Percentiles rank a stretch among this genome's conserved stretches.
Conservation (phyloP, 768 basidiomycete species). For the Lactifluus rugatus region DNA sequence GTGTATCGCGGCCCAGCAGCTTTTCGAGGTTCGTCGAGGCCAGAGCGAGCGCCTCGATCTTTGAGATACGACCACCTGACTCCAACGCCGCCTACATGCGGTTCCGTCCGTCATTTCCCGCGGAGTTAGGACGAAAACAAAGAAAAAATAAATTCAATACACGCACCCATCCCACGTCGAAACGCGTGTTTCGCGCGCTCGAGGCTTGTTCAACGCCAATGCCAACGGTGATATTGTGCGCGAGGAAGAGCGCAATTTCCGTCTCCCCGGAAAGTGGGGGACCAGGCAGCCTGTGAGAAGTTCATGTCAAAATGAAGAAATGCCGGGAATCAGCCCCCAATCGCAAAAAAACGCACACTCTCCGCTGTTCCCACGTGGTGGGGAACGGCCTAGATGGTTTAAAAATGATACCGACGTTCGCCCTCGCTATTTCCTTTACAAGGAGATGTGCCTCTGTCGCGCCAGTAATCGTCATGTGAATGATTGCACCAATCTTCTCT, state of each 20-base stretch:
- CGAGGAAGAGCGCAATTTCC: slow-evolving; percentile 49
- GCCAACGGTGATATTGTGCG: slow-evolving; percentile 63
- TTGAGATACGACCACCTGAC: slow-evolving; percentile 24
- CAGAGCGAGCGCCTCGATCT: slow-evolving; percentile 41
- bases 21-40: slow-evolving; percentile 40
- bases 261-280: slow-evolving; percentile 59
- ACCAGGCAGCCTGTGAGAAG: slow-evolving; percentile 48
- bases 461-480: slow-evolving; percentile 46
- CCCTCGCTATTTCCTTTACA: slow-evolving; percentile 59
- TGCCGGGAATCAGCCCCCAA: not conserved
- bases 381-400: slow-evolving; percentile 66
- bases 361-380: slow-evolving; percentile 49
- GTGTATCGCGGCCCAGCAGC: slow-evolving; percentile 33
- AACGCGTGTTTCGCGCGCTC: slow-evolving; percentile 66
- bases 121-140: slow-evolving; percentile 1
- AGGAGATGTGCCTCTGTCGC: slow-evolving; percentile 64
- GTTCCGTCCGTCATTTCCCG: not conserved
- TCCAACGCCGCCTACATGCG: slow-evolving; percentile 19
- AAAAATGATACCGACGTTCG: slow-evolving; percentile 62
- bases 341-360: slow-evolving; percentile 42
- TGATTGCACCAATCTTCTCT: slow-evolving; percentile 27
- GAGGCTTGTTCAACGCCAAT: slow-evolving; percentile 58
- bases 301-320: not conserved
- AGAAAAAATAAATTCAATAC: not conserved
- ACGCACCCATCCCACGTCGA: slow-evolving; percentile 76